Conservation (phyloP, 495 filamentous ascomycete genomes). For the Trichoderma virens region DNA sequence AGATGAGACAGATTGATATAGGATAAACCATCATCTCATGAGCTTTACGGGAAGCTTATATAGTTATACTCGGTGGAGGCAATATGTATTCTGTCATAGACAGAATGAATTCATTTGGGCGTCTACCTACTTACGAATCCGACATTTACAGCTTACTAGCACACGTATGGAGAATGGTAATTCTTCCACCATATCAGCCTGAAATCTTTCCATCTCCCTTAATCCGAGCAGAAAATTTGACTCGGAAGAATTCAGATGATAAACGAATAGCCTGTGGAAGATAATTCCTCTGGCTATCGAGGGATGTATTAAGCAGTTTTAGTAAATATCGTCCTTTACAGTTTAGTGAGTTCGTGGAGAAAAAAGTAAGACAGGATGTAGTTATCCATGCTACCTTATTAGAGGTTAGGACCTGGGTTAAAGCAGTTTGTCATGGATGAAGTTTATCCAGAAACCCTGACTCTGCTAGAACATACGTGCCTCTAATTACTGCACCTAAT, state of each 20-base stretch:
- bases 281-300: background rate
- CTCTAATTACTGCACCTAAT: background rate
- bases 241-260: too few relatives aligned
- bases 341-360: too few relatives aligned
- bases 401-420: too few relatives aligned
- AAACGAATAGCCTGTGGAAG: too few relatives aligned
- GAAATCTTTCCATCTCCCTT: background rate
- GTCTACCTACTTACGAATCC: background rate
- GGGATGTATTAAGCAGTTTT: background rate
- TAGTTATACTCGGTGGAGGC: background rate
- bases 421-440: too few relatives aligned
- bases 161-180: background rate
- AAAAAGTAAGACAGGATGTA: too few relatives aligned
- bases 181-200: background rate
- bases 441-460: too few relatives aligned
- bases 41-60: slow-evolving; percentile 4
- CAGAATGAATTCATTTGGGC: background rate
- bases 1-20: background rate
- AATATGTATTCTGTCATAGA: background rate
- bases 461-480: too few relatives aligned
- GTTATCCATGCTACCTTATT: too few relatives aligned
- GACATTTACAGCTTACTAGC: background rate
- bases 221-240: background rate
- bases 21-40: background rate
- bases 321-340: too few relatives aligned